Base-by-base conservation (phyloP, 176 grass and related monocot genomes). In the Triticum dicoccoides region DNA sequence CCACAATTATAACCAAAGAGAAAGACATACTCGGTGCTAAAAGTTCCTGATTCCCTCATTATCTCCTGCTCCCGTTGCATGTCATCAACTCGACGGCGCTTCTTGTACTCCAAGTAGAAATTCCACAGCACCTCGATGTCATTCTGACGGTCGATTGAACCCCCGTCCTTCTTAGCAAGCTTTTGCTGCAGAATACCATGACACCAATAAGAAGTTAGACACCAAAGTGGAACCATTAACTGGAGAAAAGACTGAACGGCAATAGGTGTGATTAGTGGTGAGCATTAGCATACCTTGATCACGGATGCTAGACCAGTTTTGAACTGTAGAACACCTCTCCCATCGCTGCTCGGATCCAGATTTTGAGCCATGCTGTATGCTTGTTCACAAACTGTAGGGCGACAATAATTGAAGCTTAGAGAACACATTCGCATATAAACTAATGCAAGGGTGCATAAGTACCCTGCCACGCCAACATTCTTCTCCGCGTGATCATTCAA, bases 251-350 rank as follows among this genome's bases (percentile, higher is more conserved):
- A 76, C 11, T 69, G 37, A 64, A 21, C 15, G 11, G 7, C n/a
- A 69, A 38, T 18, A 72, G n/a, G 81, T 44, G 18, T 41, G 21
- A 54, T 54, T 62, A 51, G 0, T 38, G 14, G 58, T 71, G 58
- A 62, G 85, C 71, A 49, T 11, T 61, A 59, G 85, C 27, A 69
- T 85, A 98, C 95, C 91, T 98, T 93, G 83, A 98, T 98, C 12
- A 98, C 83, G 80, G 95, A 95, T 70, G 78, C 81, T 81, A 98
- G 77, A 37, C 92, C 93, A 8, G 95, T 98, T 82, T 98, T 98
- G 89, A 95, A 98, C 82, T 98, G 95, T 8, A 98, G 39, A 47
- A 98, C 93, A 33, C 93, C 95, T 83, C 95, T 88, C 14, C 93
- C 87, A 8, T 88, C 93, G 13, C 95, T 95, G 89, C 82, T 86